Base-by-base conservation (phyloP, 495 filamentous ascomycete species). In the Tirmania nivea region DNA sequence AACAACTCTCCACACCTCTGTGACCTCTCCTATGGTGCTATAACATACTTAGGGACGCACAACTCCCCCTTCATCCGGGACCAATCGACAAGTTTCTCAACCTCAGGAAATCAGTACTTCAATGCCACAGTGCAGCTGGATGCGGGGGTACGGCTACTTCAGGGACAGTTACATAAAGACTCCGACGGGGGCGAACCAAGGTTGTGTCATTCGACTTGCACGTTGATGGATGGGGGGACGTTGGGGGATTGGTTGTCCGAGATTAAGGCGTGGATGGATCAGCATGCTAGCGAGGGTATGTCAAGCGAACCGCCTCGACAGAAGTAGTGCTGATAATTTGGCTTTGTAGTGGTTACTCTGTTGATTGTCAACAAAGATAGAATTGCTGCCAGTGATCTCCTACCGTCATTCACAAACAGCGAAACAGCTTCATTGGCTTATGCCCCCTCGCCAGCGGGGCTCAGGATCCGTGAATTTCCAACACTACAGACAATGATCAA, bases 21-120 rank as follows among this genome's bases (percentile, higher is more conserved):
- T 67, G 59, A 63, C 49, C 73, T 74, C 11, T 63, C 69, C 8
- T 84, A 83, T 69, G 76, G 71, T 61, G 76, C 79, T 52, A 68
- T 85, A 56, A 80, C 80, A 1, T 72, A 80, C 58, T 69, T 84
- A 59, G 82, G 80, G 19, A 74, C 80, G 20, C 82, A 86, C 65
- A 75, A 84, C 63, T 74, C 73, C 35, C 63, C 81, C 52, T 85
- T 85, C 61, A 72, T 84, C 35, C 67, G 73, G 5, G 71, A 76
- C 52, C 62, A 56, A 8, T 66, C 60, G 52, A 75, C 73, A 4
- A 71, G 72, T 34, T 70, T 74, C 52, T 69, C 75, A 11, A 66
- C 75, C 7, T 69, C 75, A n/a, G 78, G 80, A 2, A 83, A 84
- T 57, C 82, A 85, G 60, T 79, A 73, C 60, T 73, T 75, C 65